phyloP scores from a whole-genome alignment of 2,329 filamentous ascomycete genomes.

The Cytospora paraplurivora region DNA sequence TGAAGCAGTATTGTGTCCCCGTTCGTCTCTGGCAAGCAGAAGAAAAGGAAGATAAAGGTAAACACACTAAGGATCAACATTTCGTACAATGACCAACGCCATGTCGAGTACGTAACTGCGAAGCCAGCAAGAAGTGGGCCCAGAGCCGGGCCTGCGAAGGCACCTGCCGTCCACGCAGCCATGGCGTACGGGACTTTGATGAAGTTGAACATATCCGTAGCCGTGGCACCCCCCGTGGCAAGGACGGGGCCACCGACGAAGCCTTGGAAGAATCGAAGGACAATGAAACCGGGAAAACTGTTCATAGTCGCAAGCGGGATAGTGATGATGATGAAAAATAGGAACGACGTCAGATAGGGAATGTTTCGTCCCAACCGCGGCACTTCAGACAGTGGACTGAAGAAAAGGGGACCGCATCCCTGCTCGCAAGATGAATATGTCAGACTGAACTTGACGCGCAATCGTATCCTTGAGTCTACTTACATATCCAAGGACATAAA shows the following conservation, averaged over 20 bases:
- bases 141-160: slow-evolving; percentile 51
- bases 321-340: slow-evolving; percentile 67
- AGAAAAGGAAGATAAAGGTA: slow-evolving; percentile 61
- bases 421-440: too few relatives aligned
- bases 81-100: slow-evolving; percentile 68
- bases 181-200: slow-evolving; percentile 60
- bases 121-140: slow-evolving; percentile 65
- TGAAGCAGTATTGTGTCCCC: slow-evolving; percentile 61
- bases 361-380: slow-evolving; percentile 64
- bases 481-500: slow-evolving; percentile 57
- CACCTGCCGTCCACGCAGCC: slow-evolving; percentile 58
- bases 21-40: slow-evolving; percentile 66
- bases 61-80: slow-evolving; percentile 64
- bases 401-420: slow-evolving; percentile 58
- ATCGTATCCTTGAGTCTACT: too few relatives aligned
- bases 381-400: slow-evolving; percentile 60
- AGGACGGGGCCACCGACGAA: slow-evolving; percentile 69
- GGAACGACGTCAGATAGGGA: slow-evolving; percentile 68
- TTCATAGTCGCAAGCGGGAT: slow-evolving; percentile 64
- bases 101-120: slow-evolving; percentile 57
- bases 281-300: slow-evolving; percentile 65
- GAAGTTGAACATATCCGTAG: slow-evolving; percentile 57
- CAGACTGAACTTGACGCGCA: too few relatives aligned
- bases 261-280: slow-evolving; percentile 65
- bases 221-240: slow-evolving; percentile 57